Base-by-base conservation (phyloP, 176 grass and related monocot species). In the Thinopyrum elongatum region DNA sequence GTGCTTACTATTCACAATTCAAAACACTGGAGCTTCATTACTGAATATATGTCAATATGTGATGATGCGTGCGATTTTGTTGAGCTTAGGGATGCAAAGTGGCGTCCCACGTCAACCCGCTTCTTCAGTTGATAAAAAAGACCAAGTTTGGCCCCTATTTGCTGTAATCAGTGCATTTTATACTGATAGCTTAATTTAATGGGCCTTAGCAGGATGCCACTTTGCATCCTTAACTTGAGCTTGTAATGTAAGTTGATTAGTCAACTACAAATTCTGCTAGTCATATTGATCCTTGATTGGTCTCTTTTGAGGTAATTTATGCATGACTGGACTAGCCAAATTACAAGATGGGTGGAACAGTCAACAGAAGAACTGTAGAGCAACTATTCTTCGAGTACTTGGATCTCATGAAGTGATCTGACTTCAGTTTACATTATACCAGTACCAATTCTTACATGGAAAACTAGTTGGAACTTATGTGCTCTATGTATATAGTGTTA, bases 181-280 rank as follows among this genome's bases (percentile, higher is more conserved):
- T 58, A 22, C 55, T 58, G 55, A 21, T 22, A 58, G 55, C 55
- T 58, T 58, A 58, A 21, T 58, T 58, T 58, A 58, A 21, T 58
- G 55, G 21, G 55, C 55, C 55, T 58, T 9, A 58, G 55, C 55
- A 58, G 19, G 55, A 22, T 58, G 55, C 21, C 55, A 22, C 21
- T 58, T 58, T 58, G 55, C 21, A 58, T 58, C 55, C 55, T 21
- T 58, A 58, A 27, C n/a, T 76, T 81, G 61, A 80, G 28, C 42
- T 74, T 89, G 30, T 74, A 89, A 44, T 89, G 23, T 74, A 89
- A 42, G 53, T 83, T 83, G 26, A 33, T 83, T 65, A 59, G 57
- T 64, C 14, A 83, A 38, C 31, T 38, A 6, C 8, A 59, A 16
- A 44, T 68, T 81, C 64, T 46, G 14, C 26, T 35, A 87, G 17